These are phyloP conservation scores for Jatropha podagrica DNA, from an alignment of 441 rosid genomes.

Conservation along the genomic window DNA sequence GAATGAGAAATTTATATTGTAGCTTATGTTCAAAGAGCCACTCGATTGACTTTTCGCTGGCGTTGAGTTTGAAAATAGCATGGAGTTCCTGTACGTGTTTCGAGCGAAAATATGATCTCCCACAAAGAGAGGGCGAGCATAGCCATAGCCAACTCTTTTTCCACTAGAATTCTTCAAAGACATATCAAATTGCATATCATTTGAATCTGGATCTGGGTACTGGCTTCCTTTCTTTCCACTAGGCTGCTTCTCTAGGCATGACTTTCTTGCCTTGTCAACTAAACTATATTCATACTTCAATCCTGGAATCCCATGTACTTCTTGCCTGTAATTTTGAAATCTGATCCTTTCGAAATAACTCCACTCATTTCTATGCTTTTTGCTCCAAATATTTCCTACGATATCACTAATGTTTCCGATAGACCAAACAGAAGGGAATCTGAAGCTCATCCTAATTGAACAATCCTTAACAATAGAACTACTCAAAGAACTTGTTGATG, in stretches of 20 bases:
- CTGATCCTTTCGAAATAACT: constrained; percentile 44
- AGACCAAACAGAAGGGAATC: constrained; percentile 62
- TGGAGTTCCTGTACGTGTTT: accelerated
- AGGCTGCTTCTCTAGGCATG: constrained; percentile 36
- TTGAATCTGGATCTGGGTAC: constrained; percentile 53
- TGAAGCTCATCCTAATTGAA: constrained; percentile 61
- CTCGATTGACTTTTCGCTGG: constrained; percentile 23
- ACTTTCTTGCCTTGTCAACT: constrained; percentile 32
- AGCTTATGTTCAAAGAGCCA: constrained; percentile 58
- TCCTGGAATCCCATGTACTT: constrained; percentile 36
- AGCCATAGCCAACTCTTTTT: constrained; percentile 35
- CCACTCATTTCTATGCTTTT: constrained; percentile 35
- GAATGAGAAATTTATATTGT: constrained; percentile 30
- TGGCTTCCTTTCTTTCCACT: constrained; percentile 34
- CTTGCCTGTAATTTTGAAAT: constrained; percentile 34
- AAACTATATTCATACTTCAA: constrained; percentile 56
- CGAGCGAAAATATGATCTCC: constrained; percentile 33
- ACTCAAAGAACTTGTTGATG: constrained; percentile 34
- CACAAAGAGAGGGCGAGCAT: constrained; percentile 51
- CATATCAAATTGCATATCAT: constrained; percentile 62
- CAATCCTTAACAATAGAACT: constrained; percentile 57
- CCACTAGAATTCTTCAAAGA: constrained; percentile 40
- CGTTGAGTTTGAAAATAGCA: not conserved
- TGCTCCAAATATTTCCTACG: constrained; percentile 66
- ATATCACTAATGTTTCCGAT: constrained; percentile 39